Evolutionary conservation across 768 basidiomycete species (phyloP), one percentile per base, ranked within the genome.

Genomic region (Crepidotus variabilis): DNA sequence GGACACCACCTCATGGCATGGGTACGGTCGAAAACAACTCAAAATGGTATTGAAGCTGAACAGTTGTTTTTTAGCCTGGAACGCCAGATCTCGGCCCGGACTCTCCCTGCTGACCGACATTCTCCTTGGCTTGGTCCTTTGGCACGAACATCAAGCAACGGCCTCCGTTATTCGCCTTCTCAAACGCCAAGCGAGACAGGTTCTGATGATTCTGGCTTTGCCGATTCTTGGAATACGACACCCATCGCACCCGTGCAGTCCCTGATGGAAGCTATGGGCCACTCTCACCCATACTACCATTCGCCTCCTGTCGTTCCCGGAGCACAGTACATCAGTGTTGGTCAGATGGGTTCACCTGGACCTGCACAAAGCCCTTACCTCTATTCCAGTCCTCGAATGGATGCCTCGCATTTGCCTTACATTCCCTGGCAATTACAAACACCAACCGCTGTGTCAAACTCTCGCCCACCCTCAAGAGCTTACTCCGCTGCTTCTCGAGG

Each of bases 111-210:
- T 21, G 70, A 68, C 34, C 68, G 72, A 2, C 66, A 68, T 54
- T 76, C 75, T 4, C 70, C 74, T 5, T 78, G 77, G 77, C 72
- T 71, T 49, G 74, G 75, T 2, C 73, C 75, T 32, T 63, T 77
- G 28, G 75, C 72, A 16, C 69, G 67, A 39, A 63, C 69, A 18
- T 66, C 71, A 46, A 67, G 61, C 39, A 60, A 62, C 34, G 61
- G 51, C 43, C 63, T 59, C 49, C 57, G 60, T 23, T 57, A 35
- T 43, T 57, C 60, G 20, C 49, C 60, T 45, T 28, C 48, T 8
- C 54, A 33, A 28, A 62, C 60, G 43, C 60, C 60, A 28, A 61
- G 47, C 50, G 62, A 63, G 43, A 60, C 59, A 13, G 64, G 63
- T 32, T 63, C 58, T 33, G 64, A 65, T 9, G 57, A 60, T n/a